Evolutionary conservation across 257 asterid species (phyloP), one percentile per base, ranked within the genome.

Genomic region (Gentiana macrophylla): DNA sequence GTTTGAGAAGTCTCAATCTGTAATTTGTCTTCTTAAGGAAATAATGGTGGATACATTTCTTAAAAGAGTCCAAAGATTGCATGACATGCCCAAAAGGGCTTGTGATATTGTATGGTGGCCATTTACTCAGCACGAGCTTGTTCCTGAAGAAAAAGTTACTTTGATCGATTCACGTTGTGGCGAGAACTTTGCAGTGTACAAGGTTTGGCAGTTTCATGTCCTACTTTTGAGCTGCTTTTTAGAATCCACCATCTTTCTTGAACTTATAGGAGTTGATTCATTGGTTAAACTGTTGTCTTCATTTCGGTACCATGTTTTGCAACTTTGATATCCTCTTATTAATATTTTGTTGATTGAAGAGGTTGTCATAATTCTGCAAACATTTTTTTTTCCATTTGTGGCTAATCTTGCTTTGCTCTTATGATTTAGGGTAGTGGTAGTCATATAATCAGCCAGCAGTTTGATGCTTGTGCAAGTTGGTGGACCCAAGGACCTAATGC

Each of bases 401-500:
- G 69, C 80, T 73, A 50, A 71, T 64, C 33, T n/a, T 59, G 13
- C 46, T 49, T 50, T 51, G 34, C 65, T 33, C 55, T 54, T 70
- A 15, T 74, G 34, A 9, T 66, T 60, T 67, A 69, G 73, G 79
- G 69, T 71, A 75, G 78, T 80, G 56, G 68, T 64, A 57, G 12
- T 46, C 72, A 70, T 72, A 67, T 59, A 67, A 81, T 88, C 46
- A 75, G 81, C 77, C 87, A 85, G 72, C 91, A 81, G 72, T 92
- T 92, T 74, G 99, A 92, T 85, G 99, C 86, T 57, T 88, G 95
- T 81, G 95, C 99, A 57, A 92, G 99, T 79, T 92, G 99, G 97
- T 92, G 99, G 97, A 92, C 99, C 5, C 99, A 92, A 63, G 99
- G 99, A 58, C 99, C 97, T 64, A 89, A 88, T 83, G 72, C 77